Conservation (phyloP, 768 basidiomycete species). For the Auricularia cornea region DNA sequence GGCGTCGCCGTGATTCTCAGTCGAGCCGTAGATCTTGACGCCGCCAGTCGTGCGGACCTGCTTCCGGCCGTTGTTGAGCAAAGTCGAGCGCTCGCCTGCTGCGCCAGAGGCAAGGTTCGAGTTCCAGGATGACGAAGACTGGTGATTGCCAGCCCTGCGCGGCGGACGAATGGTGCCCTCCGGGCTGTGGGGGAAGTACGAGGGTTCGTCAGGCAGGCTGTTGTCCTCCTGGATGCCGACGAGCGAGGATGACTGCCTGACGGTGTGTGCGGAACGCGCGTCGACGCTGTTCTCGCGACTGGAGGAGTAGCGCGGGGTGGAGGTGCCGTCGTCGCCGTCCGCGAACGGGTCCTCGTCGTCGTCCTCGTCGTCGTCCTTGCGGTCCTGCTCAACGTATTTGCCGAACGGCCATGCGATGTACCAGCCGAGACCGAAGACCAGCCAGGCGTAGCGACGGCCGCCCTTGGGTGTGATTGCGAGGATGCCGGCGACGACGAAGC, state of each 20-base stretch:
- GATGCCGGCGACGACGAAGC: slow-evolving; percentile 56
- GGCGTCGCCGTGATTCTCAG: slow-evolving; percentile 10
- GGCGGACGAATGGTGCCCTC: not conserved
- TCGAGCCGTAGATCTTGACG: slow-evolving; percentile 17
- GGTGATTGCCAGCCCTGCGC: not conserved
- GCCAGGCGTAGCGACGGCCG: slow-evolving; percentile 72
- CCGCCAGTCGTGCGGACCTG: slow-evolving; percentile 2
- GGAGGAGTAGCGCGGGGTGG: slow-evolving; percentile 1
- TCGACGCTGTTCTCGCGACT: slow-evolving; percentile 2
- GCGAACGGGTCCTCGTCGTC: slow-evolving; percentile 16
- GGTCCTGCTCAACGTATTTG: slow-evolving; percentile 90
- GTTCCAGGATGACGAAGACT: slow-evolving; percentile 17
- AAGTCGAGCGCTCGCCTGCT: slow-evolving; percentile 9
- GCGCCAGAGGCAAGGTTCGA: slow-evolving; percentile 7
- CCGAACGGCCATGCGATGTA: slow-evolving; percentile 98
- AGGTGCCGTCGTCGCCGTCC: slow-evolving; percentile 26
- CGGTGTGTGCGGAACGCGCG: not conserved
- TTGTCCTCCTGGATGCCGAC: not conserved
- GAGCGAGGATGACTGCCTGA: not conserved
- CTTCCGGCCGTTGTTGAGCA: slow-evolving; percentile 8
- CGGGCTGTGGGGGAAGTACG: not conserved
- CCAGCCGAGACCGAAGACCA: slow-evolving; percentile 90
- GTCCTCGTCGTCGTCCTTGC: slow-evolving; percentile 15
- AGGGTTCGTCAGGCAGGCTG: not conserved
- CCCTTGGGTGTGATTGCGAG: slow-evolving; percentile 72